Base-by-base conservation (phyloP, 106 monocot species). In the Apostasia shenzhenica region DNA sequence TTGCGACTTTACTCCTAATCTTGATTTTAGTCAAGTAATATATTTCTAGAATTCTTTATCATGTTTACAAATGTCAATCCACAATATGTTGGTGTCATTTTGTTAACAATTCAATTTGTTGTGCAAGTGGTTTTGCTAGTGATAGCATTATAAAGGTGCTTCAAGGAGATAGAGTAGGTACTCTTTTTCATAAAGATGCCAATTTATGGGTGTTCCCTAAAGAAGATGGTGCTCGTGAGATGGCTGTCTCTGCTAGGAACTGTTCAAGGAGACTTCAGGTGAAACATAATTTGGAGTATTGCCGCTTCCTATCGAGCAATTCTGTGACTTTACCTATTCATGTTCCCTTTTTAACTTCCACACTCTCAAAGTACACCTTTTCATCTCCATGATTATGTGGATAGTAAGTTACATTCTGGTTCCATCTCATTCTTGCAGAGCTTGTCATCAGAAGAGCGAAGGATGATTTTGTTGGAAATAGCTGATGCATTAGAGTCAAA, bases 171-270 rank as follows among this genome's bases (percentile, higher is more conserved):
- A 73, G 75, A 75, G 71, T 93, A 59, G 99, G 99, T 48, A 99
- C 92, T 40, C 84, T 99, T 46, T 99, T 99, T 68, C 99, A 99
- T 78, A 75, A 73, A 70, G 72, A 99, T 78, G 88, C 91, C 70
- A 44, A 68, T 80, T 69, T 72, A 67, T 95, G 85, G 88, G 66
- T 60, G 67, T 63, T 76, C 26, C 67, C 71, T 12, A 85, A 85
- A 59, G 87, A 93, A 75, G 66, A 49, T 76, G 67, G 79, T 78
- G 77, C 87, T 39, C 84, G 83, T 42, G 87, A 99, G 63, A 99
- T 99, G 97, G 90, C 92, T 62, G 83, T 87, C 85, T 79, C 97
- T 47, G 90, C 97, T 67, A 92, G 97, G 69, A 92, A 99, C 59
- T 87, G 84, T 75, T 99, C 99, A 47, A 89, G 99, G 54, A 76